phyloP scores from a whole-genome alignment of 2,329 filamentous ascomycete species.

The Penicillium crustosum region DNA sequence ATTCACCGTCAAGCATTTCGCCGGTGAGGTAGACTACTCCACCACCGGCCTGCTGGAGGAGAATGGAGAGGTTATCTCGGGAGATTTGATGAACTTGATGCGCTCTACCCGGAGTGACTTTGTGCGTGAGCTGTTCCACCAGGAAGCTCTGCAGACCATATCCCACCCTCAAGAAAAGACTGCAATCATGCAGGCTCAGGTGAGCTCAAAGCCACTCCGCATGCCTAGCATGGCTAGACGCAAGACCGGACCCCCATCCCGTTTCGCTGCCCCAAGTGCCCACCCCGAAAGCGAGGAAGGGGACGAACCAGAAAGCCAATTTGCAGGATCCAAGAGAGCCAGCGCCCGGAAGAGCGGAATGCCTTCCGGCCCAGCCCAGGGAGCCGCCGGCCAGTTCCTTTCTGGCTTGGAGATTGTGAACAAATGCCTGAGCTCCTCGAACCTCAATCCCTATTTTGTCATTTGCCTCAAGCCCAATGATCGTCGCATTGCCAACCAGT shows the following conservation, averaged over 20 bases:
- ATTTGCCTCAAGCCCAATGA: constrained; percentile 98
- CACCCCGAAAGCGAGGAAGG: constrained; percentile 41
- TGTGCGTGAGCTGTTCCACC: constrained; percentile 87
- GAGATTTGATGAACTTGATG: constrained; percentile 92
- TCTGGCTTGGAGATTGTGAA: constrained; percentile 86
- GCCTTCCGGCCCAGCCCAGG: constrained; percentile 59
- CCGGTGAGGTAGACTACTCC: constrained; percentile 93
- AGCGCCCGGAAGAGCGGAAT: constrained; percentile 42
- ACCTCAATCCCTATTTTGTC: constrained; percentile 91
- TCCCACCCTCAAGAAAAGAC: constrained; percentile 88
- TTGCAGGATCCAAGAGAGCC: constrained; percentile 30
- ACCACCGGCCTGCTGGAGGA: constrained; percentile 86
- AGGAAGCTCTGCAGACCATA: constrained; percentile 87
- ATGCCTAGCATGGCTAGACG: constrained; percentile 88
- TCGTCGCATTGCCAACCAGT: constrained; percentile 94
- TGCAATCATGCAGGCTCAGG: constrained; percentile 91
- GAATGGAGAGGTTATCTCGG: constrained; percentile 93
- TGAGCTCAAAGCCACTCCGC: constrained; percentile 91
- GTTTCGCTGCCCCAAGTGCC: constrained; percentile 36
- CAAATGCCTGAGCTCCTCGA: constrained; percentile 75
- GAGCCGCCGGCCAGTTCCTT: constrained; percentile 89
- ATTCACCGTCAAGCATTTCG: constrained; percentile 93
- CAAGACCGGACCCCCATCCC: constrained; percentile 60
- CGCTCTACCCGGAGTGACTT: constrained; percentile 86
- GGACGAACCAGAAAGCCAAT: constrained; percentile 39